phyloP scores from a whole-genome alignment of 208 protist genomes.

The Wallacemonas rigidus region DNA sequence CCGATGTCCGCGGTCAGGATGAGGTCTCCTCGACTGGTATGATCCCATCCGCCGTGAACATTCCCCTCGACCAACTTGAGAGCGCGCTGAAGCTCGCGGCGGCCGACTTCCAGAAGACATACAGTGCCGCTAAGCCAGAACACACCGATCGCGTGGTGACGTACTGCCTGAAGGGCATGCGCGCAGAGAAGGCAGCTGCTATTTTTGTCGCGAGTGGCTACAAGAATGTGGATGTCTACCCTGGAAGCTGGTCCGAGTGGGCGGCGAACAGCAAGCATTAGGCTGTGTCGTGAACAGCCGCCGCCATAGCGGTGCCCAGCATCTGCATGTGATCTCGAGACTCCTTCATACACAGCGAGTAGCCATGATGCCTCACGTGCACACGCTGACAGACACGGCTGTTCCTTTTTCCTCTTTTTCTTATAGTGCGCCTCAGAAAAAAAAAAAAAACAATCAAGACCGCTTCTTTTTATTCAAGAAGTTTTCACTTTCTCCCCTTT shows the following conservation, averaged over 20 bases:
- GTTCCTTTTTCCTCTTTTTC: no score
- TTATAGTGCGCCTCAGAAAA: no score
- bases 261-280: conserved; percentile 35
- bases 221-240: conserved; percentile 63
- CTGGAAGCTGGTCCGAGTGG: conserved; percentile 82
- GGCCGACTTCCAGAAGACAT: conserved; percentile 48
- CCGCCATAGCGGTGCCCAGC: no score
- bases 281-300: background rate
- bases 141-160: conserved; percentile 56
- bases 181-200: conserved; percentile 53
- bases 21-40: conserved; percentile 49
- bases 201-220: conserved; percentile 45
- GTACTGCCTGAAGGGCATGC: conserved; percentile 61
- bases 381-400: no score
- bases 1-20: conserved; percentile 65
- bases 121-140: conserved; percentile 39
- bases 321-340: no score
- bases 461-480: no score
- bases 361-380: no score
- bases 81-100: conserved; percentile 37
- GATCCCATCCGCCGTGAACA: conserved; percentile 57
- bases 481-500: no score
- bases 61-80: conserved; percentile 67
- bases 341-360: no score
- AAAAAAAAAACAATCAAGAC: no score